These are phyloP conservation scores for Spathaspora hagerdaliae DNA, from an alignment of 805 yeast genomes.

Conservation along the genomic window DNA sequence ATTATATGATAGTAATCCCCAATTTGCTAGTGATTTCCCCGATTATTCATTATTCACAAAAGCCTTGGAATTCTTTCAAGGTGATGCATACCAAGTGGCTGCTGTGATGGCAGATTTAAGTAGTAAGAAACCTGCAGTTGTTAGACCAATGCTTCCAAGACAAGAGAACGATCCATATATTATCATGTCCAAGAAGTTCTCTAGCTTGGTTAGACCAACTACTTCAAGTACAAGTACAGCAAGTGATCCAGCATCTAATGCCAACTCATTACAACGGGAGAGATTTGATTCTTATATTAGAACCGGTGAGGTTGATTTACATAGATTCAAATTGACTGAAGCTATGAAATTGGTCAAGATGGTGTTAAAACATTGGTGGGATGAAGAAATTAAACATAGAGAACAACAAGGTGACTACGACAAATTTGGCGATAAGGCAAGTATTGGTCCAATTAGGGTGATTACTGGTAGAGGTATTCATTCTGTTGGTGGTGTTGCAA, in stretches of 20 bases:
- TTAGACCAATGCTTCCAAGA: background rate
- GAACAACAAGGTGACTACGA: conserved; percentile 26
- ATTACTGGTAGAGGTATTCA: conserved; percentile 74
- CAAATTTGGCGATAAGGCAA: conserved; percentile 30
- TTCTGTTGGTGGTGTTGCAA: conserved; percentile 53
- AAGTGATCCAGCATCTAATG: background rate
- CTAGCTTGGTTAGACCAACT: background rate
- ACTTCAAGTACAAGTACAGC: background rate
- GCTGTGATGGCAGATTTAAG: conserved; percentile 1
- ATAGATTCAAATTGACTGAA: conserved; percentile 44
- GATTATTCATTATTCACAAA: conserved; percentile 35
- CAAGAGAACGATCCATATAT: conserved; percentile 1
- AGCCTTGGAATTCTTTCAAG: conserved; percentile 41
- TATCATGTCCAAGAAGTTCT: background rate
- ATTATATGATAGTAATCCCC: conserved; percentile 27
- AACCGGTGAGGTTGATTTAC: conserved; percentile 47
- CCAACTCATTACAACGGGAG: background rate
- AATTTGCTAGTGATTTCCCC: conserved; percentile 25
- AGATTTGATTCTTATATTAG: conserved; percentile 3
- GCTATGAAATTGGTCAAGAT: conserved; percentile 38
- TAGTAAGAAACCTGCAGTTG: background rate
- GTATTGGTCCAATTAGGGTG: conserved; percentile 41
- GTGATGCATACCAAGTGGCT: conserved; percentile 35
- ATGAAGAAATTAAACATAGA: conserved; percentile 44
- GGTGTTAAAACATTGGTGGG: conserved; percentile 60